Percentiles rank a stretch among this genome's conserved stretches.
Evolutionary conservation across 2,329 filamentous ascomycete species (phyloP).

Genomic region (Phaeosphaeria sp.): DNA sequence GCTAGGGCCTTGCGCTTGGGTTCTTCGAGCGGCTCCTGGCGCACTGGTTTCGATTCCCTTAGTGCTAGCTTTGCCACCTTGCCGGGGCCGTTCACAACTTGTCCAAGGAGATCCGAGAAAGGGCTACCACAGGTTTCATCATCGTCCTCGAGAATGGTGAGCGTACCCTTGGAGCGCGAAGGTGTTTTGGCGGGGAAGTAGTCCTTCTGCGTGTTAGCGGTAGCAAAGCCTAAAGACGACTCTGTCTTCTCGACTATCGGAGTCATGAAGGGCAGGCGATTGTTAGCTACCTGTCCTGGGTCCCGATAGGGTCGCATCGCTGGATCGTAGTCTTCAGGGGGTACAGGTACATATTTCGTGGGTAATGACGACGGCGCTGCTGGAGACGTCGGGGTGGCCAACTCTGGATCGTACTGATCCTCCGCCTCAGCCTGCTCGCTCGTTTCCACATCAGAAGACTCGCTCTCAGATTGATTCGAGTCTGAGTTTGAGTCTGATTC

Average conservation of each 20-base stretch:
- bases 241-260: constrained; percentile 97
- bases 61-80: constrained; percentile 61
- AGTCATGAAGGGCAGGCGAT: constrained; percentile 96
- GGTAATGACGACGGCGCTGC: constrained; percentile 45
- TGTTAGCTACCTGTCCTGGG: constrained; percentile 80
- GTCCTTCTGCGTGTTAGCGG: constrained; percentile 59
- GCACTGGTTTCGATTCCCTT: constrained; percentile 50
- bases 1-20: constrained; percentile 21
- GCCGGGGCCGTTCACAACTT: constrained; percentile 51
- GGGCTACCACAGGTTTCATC: constrained; percentile 71
- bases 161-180: constrained; percentile 62
- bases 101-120: constrained; percentile 68
- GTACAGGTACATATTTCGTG: constrained; percentile 76
- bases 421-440: constrained; percentile 34
- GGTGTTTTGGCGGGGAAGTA: constrained; percentile 78
- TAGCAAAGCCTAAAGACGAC: constrained; percentile 71
- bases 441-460: constrained; percentile 42
- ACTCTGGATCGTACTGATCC: constrained; percentile 45
- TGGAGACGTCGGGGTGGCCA: constrained; percentile 58
- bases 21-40: constrained; percentile 26
- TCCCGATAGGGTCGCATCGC: constrained; percentile 83
- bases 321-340: constrained; percentile 85
- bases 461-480: constrained; percentile 43
- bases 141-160: constrained; percentile 48
- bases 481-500: constrained; percentile 44